Conservation (phyloP, 371 early-diverging fungal species). For the Mucor mucedo region DNA sequence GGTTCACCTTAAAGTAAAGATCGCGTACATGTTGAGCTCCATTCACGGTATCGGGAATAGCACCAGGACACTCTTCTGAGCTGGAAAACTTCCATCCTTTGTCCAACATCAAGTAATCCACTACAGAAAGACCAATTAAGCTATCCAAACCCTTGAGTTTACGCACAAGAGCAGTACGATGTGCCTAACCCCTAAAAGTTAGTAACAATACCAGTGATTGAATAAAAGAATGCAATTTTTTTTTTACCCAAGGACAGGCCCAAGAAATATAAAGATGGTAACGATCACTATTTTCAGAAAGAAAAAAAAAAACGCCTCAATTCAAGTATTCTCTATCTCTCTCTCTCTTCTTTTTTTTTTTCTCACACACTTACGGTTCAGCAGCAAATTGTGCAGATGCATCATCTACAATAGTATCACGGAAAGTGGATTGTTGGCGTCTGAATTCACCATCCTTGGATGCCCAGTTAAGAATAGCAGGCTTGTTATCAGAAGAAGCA, state of each 20-base stretch:
- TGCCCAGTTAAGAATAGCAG: constrained; percentile 75
- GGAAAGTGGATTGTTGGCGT: constrained; percentile 86
- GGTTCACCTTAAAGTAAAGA: constrained; percentile 88
- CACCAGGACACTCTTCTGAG: constrained; percentile 76
- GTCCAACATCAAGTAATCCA: constrained; percentile 79
- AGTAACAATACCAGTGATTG: not conserved
- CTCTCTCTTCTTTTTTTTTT: no score
- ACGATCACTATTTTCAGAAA: constrained; percentile 54
- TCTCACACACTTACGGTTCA: constrained; percentile 60
- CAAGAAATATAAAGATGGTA: constrained; percentile 79
- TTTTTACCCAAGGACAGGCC: constrained; percentile 87
- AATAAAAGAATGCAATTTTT: not conserved
- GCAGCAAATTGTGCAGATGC: constrained; percentile 73
- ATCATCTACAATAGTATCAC: constrained; percentile 65
- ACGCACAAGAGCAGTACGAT: constrained; percentile 86
- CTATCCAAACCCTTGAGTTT: constrained; percentile 85
- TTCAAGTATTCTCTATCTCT: not conserved
- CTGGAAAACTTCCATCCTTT: constrained; percentile 86
- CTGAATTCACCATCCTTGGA: constrained; percentile 84
- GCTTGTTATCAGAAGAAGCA: not conserved
- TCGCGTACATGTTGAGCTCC: constrained; percentile 78
- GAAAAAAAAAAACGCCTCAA: not conserved
- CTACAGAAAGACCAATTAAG: constrained; percentile 81
- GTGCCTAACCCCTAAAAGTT: constrained; percentile 58
- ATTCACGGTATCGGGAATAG: constrained; percentile 79